A percentile compares a stretch with the other conserved stretches of the same genome.
Conservation (phyloP, 345 rosid species). For the Eucalyptus regnans region DNA sequence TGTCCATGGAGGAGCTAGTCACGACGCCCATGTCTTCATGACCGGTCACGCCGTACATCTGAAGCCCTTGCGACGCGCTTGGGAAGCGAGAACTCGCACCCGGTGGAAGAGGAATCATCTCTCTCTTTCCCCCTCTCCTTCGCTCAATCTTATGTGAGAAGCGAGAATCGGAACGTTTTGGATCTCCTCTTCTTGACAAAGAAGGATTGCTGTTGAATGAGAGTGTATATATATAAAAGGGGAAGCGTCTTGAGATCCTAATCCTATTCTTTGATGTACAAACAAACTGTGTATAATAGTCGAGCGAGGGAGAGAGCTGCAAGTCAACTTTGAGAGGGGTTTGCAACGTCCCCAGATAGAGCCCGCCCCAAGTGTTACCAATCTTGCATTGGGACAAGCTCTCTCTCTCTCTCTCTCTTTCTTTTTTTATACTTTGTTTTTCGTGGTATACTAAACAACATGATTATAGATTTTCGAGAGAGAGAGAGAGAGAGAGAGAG, state of each 20-base stretch:
- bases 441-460: not conserved
- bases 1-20: slow-evolving; percentile 3
- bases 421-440: not conserved
- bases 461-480: not conserved
- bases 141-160: not conserved
- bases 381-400: not conserved
- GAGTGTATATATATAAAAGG: not conserved
- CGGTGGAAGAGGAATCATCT: slow-evolving; percentile 10
- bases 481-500: not conserved
- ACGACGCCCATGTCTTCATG: not conserved
- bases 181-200: not conserved
- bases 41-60: not conserved
- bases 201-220: not conserved
- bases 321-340: slow-evolving; percentile 39
- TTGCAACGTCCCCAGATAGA: slow-evolving; percentile 30
- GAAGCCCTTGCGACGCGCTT: slow-evolving; percentile 2
- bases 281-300: not conserved
- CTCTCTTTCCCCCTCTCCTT: not conserved
- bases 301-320: not conserved
- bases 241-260: not conserved
- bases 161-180: not conserved
- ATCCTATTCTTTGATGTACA: not conserved
- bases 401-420: not conserved
- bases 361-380: slow-evolving; percentile 38
- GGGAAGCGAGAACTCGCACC: slow-evolving; percentile 4